Base-by-base conservation (phyloP, 2,329 filamentous ascomycete genomes). In the Botrytis galanthina region DNA sequence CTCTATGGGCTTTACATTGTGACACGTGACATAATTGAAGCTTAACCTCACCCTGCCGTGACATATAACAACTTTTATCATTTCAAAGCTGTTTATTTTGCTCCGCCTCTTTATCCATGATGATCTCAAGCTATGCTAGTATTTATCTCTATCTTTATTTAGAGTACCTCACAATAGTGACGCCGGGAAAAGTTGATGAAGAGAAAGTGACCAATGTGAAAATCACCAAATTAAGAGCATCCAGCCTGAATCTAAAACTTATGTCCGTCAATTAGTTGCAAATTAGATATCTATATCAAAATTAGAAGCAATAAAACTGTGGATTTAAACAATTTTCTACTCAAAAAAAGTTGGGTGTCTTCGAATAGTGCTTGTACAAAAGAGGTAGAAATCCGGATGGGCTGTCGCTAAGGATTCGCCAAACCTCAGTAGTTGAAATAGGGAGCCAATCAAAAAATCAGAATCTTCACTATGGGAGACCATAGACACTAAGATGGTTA, bases 101-200 rank as follows among this genome's bases (percentile, higher is more conserved):
- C n/a, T 29, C 51, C 2, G 7, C 29, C 26, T 51, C 0, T 4
- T 6, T 12, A 26, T 18, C 14, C 12, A 29, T 4, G 2, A 1
- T 29, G 14, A 29, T 18, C 5, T 18, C 0, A 29, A 14, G 29
- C 14, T 29, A 54, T 54, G 0, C 2, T 16, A 4, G 2, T 1
- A 18, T 4, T 1, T 18, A 8, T 9, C 2, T 18, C 18, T 0
- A 29, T 4, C 0, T 9, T 29, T 18, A 16, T 8, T 5, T 18
- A 29, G 5, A 0, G 14, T 3, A 7, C 6, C 1, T 8, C 5
- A 54, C 0, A 3, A 4, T 6, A 18, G 3, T 29, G n/a, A 18
- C 2, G 2, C 14, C 3, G 9, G 14, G 1, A 54, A 29, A 29
- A 54, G n/a, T 29, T 54, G n/a, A 54, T 18, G n/a, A 54, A 29